Base-by-base conservation (phyloP, 176 grass and related monocot genomes). In the Musa beccarii region DNA sequence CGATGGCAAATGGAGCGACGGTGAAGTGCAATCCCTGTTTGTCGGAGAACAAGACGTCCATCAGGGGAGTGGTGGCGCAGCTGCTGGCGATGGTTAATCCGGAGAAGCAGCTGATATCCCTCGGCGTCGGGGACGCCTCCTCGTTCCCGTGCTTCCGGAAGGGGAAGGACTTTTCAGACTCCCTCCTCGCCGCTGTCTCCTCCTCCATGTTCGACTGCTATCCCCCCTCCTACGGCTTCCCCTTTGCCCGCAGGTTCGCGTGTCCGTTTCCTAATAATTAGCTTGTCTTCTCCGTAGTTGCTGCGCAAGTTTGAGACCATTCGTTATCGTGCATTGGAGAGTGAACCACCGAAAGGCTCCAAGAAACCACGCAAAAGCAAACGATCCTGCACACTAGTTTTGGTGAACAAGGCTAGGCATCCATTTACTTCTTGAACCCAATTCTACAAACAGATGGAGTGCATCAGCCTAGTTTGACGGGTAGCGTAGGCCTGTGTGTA, bases 91-190 rank as follows among this genome's bases (percentile, higher is more conserved):
- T 10, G 16, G 72, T 74, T 12, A 76, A 62, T 62, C 19, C 0
- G 64, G 19, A 11, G 11, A 90, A 57, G 80, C 13, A 53, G 67
- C 86, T 98, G 63, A 80, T 98, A 53, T 93, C 90, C 9, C 84
- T 98, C 68, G 95, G 95, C 67, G 86, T 98, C 54, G 95, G 95
- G 10, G 95, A 98, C 83, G 90, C 95, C 11, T 79, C 95, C 1
- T 28, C 75, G 10, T 87, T 88, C 82, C 78, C 76, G 0, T 98
- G 90, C 82, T 98, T 98, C 81, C 86, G 85, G 14, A 65, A 67
- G 21, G 88, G 90, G 19, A 76, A 82, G 1, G 85, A 84, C 75
- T 89, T 93, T 51, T 72, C 84, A 14, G 69, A 83, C 19, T 80
- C 90, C 63, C 86, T 93, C 59, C 80, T 79, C 20, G 59, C 1